Conservation (phyloP, 2,329 filamentous ascomycete species). For the Xylariaceae sp. region DNA sequence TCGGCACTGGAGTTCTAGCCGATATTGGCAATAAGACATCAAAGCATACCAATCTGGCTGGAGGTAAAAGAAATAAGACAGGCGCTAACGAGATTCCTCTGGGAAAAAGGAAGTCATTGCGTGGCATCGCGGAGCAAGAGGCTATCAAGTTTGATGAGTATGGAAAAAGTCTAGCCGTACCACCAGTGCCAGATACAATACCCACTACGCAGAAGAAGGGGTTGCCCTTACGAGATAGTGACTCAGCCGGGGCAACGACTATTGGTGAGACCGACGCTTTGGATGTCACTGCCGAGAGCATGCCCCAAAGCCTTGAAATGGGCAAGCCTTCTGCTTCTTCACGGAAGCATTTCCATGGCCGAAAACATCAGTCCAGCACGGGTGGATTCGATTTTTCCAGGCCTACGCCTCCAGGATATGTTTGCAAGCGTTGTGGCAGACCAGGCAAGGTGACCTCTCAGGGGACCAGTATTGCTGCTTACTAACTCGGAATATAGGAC, state of each 20-base stretch:
- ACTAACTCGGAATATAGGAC: conserved; percentile 37
- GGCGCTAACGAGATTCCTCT: conserved; percentile 22
- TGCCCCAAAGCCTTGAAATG: not conserved
- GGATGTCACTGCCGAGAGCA: no score
- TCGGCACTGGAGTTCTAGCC: not conserved
- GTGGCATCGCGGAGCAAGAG: conserved; percentile 1
- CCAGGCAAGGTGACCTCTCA: conserved; percentile 31
- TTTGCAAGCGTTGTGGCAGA: conserved; percentile 39
- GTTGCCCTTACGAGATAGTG: not conserved
- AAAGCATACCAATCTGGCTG: not conserved
- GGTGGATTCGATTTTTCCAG: not conserved
- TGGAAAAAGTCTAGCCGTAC: not conserved
- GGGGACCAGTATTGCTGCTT: not conserved
- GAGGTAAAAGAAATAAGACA: conserved; percentile 10
- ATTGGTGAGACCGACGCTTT: no score
- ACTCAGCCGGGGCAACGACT: not conserved
- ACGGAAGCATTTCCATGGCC: conserved; percentile 1
- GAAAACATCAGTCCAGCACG: not conserved
- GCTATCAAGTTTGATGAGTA: conserved; percentile 4
- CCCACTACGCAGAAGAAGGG: not conserved
- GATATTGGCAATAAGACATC: conserved; percentile 4
- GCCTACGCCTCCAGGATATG: conserved; percentile 24
- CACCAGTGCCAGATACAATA: not conserved
- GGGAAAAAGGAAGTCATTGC: conserved; percentile 4
- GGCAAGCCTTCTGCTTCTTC: conserved; percentile 1